Evolutionary conservation across 106 monocot species (phyloP).

Genomic region (Xerophyta viscosa): DNA sequence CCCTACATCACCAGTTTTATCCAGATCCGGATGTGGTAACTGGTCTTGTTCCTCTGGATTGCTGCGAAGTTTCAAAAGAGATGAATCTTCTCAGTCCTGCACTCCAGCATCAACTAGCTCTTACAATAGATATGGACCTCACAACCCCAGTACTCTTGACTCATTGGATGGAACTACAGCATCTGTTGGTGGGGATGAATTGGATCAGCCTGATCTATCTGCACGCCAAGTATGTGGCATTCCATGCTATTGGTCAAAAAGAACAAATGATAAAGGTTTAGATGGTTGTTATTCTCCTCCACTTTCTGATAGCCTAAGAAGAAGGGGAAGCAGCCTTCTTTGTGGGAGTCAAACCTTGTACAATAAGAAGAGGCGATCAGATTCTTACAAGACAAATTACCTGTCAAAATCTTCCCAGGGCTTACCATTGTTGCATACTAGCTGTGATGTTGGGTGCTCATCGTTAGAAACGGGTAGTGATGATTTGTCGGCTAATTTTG

Average conservation of each 20-base stretch:
- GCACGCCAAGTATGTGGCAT: slow-evolving; percentile 56
- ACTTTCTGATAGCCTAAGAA: slow-evolving; percentile 59
- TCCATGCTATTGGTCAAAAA: slow-evolving; percentile 67
- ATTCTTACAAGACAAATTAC: slow-evolving; percentile 23
- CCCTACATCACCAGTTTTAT: slow-evolving; percentile 57
- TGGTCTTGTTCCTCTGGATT: slow-evolving; percentile 54
- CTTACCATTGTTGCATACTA: slow-evolving; percentile 49
- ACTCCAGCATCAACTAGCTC: slow-evolving; percentile 83
- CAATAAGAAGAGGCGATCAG: slow-evolving; percentile 34
- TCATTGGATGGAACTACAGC: slow-evolving; percentile 50
- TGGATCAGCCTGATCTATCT: slow-evolving; percentile 38
- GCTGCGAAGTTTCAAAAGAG: slow-evolving; percentile 43
- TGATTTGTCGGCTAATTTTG: slow-evolving; percentile 65
- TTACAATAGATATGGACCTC: slow-evolving; percentile 39
- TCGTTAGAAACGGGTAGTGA: slow-evolving; percentile 54
- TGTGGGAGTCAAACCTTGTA: slow-evolving; percentile 47
- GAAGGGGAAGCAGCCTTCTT: slow-evolving; percentile 59
- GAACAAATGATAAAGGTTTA: slow-evolving; percentile 35
- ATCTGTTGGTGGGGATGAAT: slow-evolving; percentile 67
- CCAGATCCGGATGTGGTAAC: slow-evolving; percentile 55
- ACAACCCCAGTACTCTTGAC: slow-evolving; percentile 35
- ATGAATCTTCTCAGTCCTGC: slow-evolving; percentile 62
- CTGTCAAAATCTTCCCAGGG: slow-evolving; percentile 37
- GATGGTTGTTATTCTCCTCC: slow-evolving; percentile 74
- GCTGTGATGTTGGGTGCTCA: slow-evolving; percentile 39